Conservation (phyloP, 1,284 basidiomycete species). For the Bjerkandera adusta region DNA sequence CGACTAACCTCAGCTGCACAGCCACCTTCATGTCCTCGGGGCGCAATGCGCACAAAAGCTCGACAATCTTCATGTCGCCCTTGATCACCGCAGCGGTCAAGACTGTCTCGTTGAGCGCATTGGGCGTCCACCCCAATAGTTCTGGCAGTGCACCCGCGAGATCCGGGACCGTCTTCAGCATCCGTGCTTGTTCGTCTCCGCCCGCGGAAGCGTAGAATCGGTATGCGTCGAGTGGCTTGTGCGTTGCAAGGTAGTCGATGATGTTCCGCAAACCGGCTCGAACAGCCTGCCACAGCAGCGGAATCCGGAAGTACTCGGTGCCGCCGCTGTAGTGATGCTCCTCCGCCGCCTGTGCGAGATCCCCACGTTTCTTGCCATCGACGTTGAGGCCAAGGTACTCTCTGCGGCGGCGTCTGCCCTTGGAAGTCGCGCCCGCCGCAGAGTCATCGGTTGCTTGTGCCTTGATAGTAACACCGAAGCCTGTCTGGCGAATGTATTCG, state of each 20-base stretch:
- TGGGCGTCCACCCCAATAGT: conserved; percentile 48
- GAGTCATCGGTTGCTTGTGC: not conserved
- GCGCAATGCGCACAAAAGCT: conserved; percentile 39
- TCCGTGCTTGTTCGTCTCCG: conserved; percentile 37
- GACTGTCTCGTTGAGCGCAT: conserved; percentile 46
- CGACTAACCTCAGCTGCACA: conserved; percentile 41
- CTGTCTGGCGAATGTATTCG: conserved; percentile 50
- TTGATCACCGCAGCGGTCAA: conserved; percentile 40
- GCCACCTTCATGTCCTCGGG: conserved; percentile 38
- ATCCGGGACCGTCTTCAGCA: conserved; percentile 34
- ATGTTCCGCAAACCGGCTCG: conserved; percentile 30
- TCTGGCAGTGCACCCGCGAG: conserved; percentile 39
- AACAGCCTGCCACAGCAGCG: conserved; percentile 47
- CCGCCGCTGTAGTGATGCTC: conserved; percentile 3
- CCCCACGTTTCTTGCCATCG: conserved; percentile 51
- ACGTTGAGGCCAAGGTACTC: conserved; percentile 58
- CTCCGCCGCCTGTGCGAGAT: conserved; percentile 31
- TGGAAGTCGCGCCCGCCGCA: not conserved
- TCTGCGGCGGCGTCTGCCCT: conserved; percentile 22
- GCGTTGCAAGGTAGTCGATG: conserved; percentile 43
- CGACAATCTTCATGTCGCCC: conserved; percentile 35
- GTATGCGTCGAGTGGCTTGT: conserved; percentile 34
- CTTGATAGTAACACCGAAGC: conserved; percentile 39
- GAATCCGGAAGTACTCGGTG: too few relatives aligned
- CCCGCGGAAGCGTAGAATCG: conserved; percentile 42